Percentiles rank a stretch among this genome's conserved stretches.
Conservation (phyloP, 805 yeast genomes). For the Candida boidinii region DNA sequence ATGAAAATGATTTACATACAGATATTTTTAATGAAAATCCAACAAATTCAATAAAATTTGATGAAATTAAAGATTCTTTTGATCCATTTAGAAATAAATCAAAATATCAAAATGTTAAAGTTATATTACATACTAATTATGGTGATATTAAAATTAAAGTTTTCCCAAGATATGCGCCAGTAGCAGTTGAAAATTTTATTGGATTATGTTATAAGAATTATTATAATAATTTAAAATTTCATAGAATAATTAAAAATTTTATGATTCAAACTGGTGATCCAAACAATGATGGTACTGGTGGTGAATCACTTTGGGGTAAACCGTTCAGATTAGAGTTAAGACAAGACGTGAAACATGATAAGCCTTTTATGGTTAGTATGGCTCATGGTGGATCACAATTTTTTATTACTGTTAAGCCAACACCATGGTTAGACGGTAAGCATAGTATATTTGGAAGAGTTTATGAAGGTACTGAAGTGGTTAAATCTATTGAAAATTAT, state of each 20-base stretch:
- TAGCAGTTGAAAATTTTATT: constrained; percentile 33
- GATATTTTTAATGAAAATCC: constrained; percentile 6
- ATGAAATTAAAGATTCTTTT: neutral
- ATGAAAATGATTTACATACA: no score
- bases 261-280: constrained; percentile 60
- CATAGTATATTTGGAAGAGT: constrained; percentile 53
- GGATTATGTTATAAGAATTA: constrained; percentile 26
- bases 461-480: constrained; percentile 38
- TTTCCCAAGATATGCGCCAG: constrained; percentile 28
- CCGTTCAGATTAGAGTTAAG: constrained; percentile 39
- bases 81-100: constrained; percentile 2
- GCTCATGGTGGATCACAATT: constrained; percentile 58
- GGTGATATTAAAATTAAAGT: constrained; percentile 34
- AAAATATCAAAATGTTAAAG: constrained; percentile 6
- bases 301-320: constrained; percentile 27
- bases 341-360: constrained; percentile 37
- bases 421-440: constrained; percentile 43
- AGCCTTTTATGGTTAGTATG: constrained; percentile 50
- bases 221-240: constrained; percentile 33
- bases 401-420: constrained; percentile 30
- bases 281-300: constrained; percentile 31
- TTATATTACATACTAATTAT: constrained; percentile 28
- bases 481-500: constrained; percentile 37
- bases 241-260: constrained; percentile 42
- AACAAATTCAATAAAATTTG: neutral